Base-by-base conservation (phyloP, 768 basidiomycete species). In the Rhizopogon roseolus region DNA sequence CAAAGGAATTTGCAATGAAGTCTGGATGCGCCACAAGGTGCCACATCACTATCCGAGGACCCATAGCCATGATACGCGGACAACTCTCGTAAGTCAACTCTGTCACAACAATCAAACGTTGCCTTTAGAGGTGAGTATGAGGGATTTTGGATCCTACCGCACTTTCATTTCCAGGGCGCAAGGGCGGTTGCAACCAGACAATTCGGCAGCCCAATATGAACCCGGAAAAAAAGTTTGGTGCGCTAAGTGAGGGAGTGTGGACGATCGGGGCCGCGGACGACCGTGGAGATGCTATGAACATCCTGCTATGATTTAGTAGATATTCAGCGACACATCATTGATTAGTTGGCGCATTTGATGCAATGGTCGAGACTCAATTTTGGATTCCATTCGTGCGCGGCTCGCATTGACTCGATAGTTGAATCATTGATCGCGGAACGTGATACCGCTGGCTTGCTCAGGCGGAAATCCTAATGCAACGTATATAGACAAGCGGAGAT, bases 391-490 rank as follows among this genome's bases (percentile, higher is more conserved):
- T 22, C 19, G 34, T 16, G 45, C 19, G 32, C 34, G 6, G 5
- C 34, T 5, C 36, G 14, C 19, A 48, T 22, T 22, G 3, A 5
- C 3, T 14, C 14, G 22, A 2, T 19, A 2, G 11, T 36, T 36
- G 17, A 7, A 34, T 46, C 2, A n/a, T n/a, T 8, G 6, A 14
- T 14, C 8, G 29, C 32, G 17, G 14, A 22, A 36, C 46, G 32
- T 6, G 46, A 48, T 36, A 25, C 7, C 8, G 53, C 54, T 60
- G 58, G 13, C 53, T 17, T 46, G 57, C 55, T 14, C 4, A n/a
- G 32, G 56, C 46, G 38, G 50, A 54, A 66, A 68, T 66, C 64
- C 64, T 66, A 67, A 68, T 60, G 56, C 54, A 62, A 60, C 64
- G 66, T 68, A 68, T 62, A 49, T 66, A 56, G 58, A 53, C 34